Percentiles rank a stretch among this genome's conserved stretches.
phyloP scores from a whole-genome alignment of 192 early-diverging fungal genomes.

The Umbelopsis isabellina region DNA sequence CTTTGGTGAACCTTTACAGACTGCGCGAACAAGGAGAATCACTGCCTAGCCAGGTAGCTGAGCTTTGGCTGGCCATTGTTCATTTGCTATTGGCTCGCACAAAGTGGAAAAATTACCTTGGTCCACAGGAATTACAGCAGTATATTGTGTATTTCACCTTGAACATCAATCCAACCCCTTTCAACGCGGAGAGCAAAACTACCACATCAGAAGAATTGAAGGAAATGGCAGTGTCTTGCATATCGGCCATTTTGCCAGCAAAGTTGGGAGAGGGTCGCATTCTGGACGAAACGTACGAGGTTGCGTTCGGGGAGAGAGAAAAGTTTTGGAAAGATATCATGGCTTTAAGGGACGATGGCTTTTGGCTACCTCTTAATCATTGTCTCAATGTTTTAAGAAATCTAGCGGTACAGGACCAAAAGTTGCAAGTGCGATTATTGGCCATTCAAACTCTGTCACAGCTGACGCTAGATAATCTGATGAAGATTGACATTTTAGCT shows the following conservation, averaged over 20 bases:
- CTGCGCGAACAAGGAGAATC: constrained; percentile 8
- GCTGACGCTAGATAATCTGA: constrained; percentile 32
- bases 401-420: constrained; percentile 23
- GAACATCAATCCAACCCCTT: constrained; percentile 6
- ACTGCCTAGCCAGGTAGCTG: neutral
- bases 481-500: constrained; percentile 28
- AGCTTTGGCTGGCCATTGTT: constrained; percentile 5
- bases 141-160: constrained; percentile 13
- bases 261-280: constrained; percentile 15
- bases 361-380: constrained; percentile 23
- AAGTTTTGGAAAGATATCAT: constrained; percentile 12
- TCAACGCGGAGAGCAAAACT: neutral
- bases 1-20: constrained; percentile 1
- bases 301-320: neutral
- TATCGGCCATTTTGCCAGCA: constrained; percentile 27
- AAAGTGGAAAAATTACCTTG: neutral
- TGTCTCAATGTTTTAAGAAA: constrained; percentile 10
- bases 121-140: constrained; percentile 6
- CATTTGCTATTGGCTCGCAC: constrained; percentile 5
- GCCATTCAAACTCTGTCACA: constrained; percentile 39
- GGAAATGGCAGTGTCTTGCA: constrained; percentile 26
- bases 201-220: constrained; percentile 38
- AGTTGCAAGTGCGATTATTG: constrained; percentile 35
- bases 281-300: constrained; percentile 9
- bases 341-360: constrained; percentile 15